phyloP scores from a whole-genome alignment of 1,139 yeast species.

The Nadsonia starkeyi-henricii region DNA sequence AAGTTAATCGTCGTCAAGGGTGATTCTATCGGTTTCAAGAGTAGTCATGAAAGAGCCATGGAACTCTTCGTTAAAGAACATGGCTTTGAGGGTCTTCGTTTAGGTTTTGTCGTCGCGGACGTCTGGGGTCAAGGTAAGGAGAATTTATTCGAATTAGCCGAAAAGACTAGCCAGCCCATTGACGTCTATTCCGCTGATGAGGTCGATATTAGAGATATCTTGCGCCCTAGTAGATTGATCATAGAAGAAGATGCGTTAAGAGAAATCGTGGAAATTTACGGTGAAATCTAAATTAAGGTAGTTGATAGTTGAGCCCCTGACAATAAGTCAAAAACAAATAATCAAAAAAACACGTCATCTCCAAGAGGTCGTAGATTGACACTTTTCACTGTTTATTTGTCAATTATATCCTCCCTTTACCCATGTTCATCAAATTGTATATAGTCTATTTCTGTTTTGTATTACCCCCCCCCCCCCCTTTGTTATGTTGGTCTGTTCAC shows the following conservation, averaged over 20 bases:
- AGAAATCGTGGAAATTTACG: constrained; percentile 56
- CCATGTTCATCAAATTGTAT: too few species aligned
- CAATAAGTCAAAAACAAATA: too few species aligned
- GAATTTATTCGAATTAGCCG: not conserved
- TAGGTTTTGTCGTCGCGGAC: not conserved
- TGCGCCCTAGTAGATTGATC: constrained; percentile 65
- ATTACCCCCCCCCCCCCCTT: too few species aligned
- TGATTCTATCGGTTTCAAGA: constrained; percentile 33
- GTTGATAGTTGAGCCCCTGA: too few species aligned
- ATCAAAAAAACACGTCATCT: not conserved
- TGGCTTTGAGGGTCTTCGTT: constrained; percentile 13
- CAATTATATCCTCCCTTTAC: too few species aligned
- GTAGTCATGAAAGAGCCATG: constrained; percentile 37
- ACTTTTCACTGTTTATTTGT: too few species aligned
- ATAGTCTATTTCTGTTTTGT: too few species aligned
- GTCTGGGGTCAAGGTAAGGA: not conserved
- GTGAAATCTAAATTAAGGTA: constrained; percentile 35
- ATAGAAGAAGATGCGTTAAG: constrained; percentile 69
- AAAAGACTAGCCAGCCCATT: constrained; percentile 26
- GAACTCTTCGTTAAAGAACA: constrained; percentile 46
- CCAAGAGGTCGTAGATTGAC: too few species aligned
- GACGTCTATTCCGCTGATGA: constrained; percentile 64
- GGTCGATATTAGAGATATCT: constrained; percentile 69
- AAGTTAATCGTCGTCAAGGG: constrained; percentile 57
- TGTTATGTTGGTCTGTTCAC: too few species aligned